These are phyloP conservation scores for Paraphaeosphaeria minitans DNA, from an alignment of 2,329 filamentous ascomycete species.

Conservation along the genomic window DNA sequence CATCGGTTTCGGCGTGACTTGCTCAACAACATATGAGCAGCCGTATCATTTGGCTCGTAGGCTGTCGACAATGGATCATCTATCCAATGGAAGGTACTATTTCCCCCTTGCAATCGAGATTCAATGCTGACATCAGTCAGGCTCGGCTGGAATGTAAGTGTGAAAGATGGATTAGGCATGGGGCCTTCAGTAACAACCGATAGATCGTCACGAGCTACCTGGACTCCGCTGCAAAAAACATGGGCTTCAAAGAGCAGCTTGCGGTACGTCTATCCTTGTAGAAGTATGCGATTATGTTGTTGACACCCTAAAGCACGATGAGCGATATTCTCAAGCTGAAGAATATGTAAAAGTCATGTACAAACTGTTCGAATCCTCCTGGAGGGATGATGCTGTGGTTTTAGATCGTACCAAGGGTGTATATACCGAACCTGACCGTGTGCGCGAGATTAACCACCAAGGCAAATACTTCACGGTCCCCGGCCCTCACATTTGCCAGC, in stretches of 20 bases:
- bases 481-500: slow-evolving; percentile 69
- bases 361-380: slow-evolving; percentile 71
- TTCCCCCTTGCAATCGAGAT: slow-evolving; percentile 12
- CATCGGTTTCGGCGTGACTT: slow-evolving; percentile 72
- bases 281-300: slow-evolving; percentile 55
- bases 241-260: slow-evolving; percentile 62
- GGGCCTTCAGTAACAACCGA: slow-evolving; percentile 14
- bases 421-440: slow-evolving; percentile 63
- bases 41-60: slow-evolving; percentile 69
- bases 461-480: slow-evolving; percentile 68
- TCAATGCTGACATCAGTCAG: slow-evolving; percentile 1
- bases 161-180: neutral
- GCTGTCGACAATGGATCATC: slow-evolving; percentile 70
- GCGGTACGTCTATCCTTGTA: slow-evolving; percentile 62
- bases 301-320: slow-evolving; percentile 60
- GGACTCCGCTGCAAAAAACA: slow-evolving; percentile 68
- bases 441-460: slow-evolving; percentile 70
- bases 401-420: slow-evolving; percentile 63
- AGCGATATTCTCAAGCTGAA: slow-evolving; percentile 70
- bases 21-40: slow-evolving; percentile 71
- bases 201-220: slow-evolving; percentile 71
- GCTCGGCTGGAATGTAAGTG: slow-evolving; percentile 19
- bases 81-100: slow-evolving; percentile 62
- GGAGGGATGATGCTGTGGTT: slow-evolving; percentile 69
- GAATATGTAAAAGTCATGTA: slow-evolving; percentile 73